Evolutionary conservation across 345 rosid genomes (phyloP), one percentile per base, ranked within the genome.

Genomic region (Pelargonium nanum): DNA sequence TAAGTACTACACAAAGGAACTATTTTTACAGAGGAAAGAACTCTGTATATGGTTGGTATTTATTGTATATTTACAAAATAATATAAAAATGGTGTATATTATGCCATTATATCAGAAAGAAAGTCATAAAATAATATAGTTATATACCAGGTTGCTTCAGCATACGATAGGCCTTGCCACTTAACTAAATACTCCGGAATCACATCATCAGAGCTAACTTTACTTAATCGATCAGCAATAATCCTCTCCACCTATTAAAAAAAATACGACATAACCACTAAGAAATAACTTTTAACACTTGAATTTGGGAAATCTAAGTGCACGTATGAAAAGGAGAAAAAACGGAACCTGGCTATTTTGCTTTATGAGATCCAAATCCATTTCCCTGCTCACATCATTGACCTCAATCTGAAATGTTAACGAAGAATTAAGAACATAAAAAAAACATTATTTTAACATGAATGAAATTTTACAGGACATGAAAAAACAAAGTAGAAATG

Each of bases 151-250:
- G 97, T 90, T 63, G 96, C 97, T 81, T 94, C 99, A 60, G 99
- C 99, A 78, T 94, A 94, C 65, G 99, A 94, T 57, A 94, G 81
- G 60, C 99, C 99, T 70, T 86, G 95, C 99, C 99, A 94, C 81
- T 94, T 94, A 70, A 94, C 97, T 58, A 94, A 73, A 72, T 94
- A 94, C 81, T 90, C 99, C 5, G 91, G 89, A 70, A 86, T 82
- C 64, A 90, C 83, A 70, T 82, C 80, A 56, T 80, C 95, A 62
- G 66, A 77, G 65, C 71, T 69, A 71, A 88, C 97, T 67, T 82
- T 88, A 76, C 80, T 69, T 55, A 94, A 85, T 66, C 96, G 81
- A 77, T 94, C 97, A 52, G 90, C 70, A 70, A 94, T 80, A 70
- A 94, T 61, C 76, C 99, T 86, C 68, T 94, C 99, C 61, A 88